These are phyloP conservation scores for Yamadazyma atmosphaerica DNA, from an alignment of 1,139 yeast species.

Conservation along the genomic window DNA sequence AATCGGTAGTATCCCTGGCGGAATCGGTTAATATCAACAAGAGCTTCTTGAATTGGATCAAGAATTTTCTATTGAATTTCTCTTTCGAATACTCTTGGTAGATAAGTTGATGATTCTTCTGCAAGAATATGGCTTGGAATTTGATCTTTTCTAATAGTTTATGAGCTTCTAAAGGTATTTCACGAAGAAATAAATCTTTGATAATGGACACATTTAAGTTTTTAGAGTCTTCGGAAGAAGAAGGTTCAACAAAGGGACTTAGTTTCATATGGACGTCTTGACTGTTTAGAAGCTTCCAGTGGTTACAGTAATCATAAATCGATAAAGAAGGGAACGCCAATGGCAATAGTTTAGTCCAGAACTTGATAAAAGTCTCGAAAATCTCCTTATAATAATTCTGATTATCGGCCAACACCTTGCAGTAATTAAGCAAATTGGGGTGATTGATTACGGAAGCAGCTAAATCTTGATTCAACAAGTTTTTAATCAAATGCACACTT, in stretches of 20 bases:
- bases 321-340: slow-evolving; percentile 9
- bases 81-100: background rate
- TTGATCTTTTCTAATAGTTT: slow-evolving; percentile 14
- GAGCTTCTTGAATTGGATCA: slow-evolving; percentile 9
- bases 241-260: slow-evolving; percentile 4
- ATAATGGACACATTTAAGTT: slow-evolving; percentile 9
- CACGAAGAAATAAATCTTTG: slow-evolving; percentile 8
- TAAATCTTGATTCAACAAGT: slow-evolving; percentile 22
- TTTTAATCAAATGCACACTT: slow-evolving; percentile 37
- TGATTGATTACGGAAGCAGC: slow-evolving; percentile 6
- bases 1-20: slow-evolving; percentile 13
- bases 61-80: slow-evolving; percentile 4
- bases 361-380: slow-evolving; percentile 25
- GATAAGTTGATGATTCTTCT: slow-evolving; percentile 1
- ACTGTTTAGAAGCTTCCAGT: slow-evolving; percentile 20
- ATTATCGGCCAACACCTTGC: slow-evolving; percentile 37
- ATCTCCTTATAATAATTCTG: slow-evolving; percentile 39
- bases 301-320: slow-evolving; percentile 15
- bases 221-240: slow-evolving; percentile 1
- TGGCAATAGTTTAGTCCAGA: slow-evolving; percentile 30
- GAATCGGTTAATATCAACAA: slow-evolving; percentile 10
- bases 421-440: slow-evolving; percentile 18
- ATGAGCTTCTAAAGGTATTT: slow-evolving; percentile 13
- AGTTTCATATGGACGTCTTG: slow-evolving; percentile 11
- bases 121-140: slow-evolving; percentile 13